phyloP scores from a whole-genome alignment of 345 rosid species.

The Lepidium didymum region DNA sequence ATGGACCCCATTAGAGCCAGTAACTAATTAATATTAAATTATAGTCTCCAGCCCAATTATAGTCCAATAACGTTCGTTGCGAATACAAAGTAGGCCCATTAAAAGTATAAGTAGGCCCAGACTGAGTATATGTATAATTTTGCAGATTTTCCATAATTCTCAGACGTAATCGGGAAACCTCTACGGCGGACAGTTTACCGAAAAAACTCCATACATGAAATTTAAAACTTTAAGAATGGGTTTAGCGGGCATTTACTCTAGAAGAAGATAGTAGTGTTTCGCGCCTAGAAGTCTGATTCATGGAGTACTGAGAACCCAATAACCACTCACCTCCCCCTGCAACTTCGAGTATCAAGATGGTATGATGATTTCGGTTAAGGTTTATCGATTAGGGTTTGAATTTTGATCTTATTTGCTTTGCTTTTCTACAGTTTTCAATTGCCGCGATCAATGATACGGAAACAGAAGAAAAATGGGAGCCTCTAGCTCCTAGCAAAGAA shows the following conservation, averaged over 20 bases:
- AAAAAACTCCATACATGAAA: slow-evolving; percentile 1
- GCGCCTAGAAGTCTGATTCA: background rate
- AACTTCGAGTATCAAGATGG: slow-evolving; percentile 17
- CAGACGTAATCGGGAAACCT: background rate
- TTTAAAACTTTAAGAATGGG: slow-evolving; percentile 11
- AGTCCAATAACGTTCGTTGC: background rate
- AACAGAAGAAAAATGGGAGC: slow-evolving; percentile 83
- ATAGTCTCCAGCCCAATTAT: background rate
- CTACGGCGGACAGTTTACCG: background rate
- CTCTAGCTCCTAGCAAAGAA: slow-evolving; percentile 95
- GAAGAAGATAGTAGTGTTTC: background rate
- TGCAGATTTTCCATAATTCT: background rate
- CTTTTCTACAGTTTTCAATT: slow-evolving; percentile 64
- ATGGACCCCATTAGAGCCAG: background rate
- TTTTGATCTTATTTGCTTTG: background rate
- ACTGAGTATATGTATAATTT: no score
- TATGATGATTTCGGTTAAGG: slow-evolving; percentile 1
- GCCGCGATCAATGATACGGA: slow-evolving; percentile 94
- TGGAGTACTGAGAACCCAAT: background rate
- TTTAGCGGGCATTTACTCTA: background rate
- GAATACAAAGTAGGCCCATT: background rate
- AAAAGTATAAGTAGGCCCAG: background rate
- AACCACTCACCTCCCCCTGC: background rate
- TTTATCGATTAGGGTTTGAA: background rate
- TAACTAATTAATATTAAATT: no score